Percentiles rank a stretch among this genome's conserved stretches.
Conservation (phyloP, 306 rosid genomes). For the Rosa lucieae region DNA sequence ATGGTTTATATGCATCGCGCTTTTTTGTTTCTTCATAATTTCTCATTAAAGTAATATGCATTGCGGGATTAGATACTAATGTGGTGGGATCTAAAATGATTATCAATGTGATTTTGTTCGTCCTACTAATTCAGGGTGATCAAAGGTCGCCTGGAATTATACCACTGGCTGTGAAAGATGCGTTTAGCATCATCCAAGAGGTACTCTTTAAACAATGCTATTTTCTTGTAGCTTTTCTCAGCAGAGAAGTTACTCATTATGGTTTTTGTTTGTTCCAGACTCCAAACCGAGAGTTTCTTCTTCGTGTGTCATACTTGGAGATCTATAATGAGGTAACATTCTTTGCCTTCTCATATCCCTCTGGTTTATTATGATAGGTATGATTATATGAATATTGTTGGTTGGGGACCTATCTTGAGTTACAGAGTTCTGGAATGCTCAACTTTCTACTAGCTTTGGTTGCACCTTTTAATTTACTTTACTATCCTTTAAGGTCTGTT, state of each 20-base stretch:
- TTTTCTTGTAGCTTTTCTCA: slow-evolving; percentile 26
- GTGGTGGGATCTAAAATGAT: slow-evolving; percentile 23
- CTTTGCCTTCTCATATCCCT: slow-evolving; percentile 23
- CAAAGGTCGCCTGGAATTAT: slow-evolving; percentile 99
- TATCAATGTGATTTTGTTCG: slow-evolving; percentile 24
- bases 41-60: slow-evolving; percentile 11
- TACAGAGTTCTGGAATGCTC: slow-evolving; percentile 16
- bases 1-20: slow-evolving; percentile 15
- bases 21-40: neutral
- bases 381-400: slow-evolving; percentile 20
- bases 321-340: slow-evolving; percentile 91
- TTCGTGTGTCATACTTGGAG: slow-evolving; percentile 92
- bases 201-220: slow-evolving; percentile 36
- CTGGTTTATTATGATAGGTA: neutral
- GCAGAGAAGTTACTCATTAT: slow-evolving; percentile 25
- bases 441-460: slow-evolving; percentile 29
- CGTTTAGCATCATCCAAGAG: slow-evolving; percentile 99
- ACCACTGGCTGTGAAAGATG: slow-evolving; percentile 97
- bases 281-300: slow-evolving; percentile 96
- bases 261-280: slow-evolving; percentile 56
- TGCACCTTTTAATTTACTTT: slow-evolving; percentile 17
- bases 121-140: slow-evolving; percentile 71
- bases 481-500: slow-evolving; percentile 30
- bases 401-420: slow-evolving; percentile 2
- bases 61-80: slow-evolving; percentile 12